These are phyloP conservation scores for Xerocomus minutiporus DNA, from an alignment of 1,284 basidiomycete genomes.

Conservation along the genomic window DNA sequence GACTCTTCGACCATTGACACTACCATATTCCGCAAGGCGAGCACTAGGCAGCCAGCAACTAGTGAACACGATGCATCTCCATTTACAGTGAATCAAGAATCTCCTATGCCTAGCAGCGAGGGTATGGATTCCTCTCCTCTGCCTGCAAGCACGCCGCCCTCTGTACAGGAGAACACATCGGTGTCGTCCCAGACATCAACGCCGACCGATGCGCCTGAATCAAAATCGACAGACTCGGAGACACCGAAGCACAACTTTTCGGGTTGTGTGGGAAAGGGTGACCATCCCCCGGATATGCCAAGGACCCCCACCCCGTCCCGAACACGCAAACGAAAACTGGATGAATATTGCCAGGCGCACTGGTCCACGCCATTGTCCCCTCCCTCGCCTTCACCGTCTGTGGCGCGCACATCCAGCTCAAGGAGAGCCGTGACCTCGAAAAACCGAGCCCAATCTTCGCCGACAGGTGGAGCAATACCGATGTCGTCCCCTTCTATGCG, in stretches of 20 bases:
- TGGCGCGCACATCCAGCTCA: constrained; percentile 6
- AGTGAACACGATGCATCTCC: neutral
- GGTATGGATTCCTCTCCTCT: constrained; percentile 14
- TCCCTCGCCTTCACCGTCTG: constrained; percentile 20
- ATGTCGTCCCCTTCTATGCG: constrained; percentile 10
- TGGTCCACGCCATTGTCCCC: constrained; percentile 6
- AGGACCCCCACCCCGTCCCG: constrained; percentile 16
- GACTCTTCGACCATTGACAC: constrained; percentile 29
- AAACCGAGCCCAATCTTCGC: constrained; percentile 12
- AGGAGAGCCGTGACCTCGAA: neutral
- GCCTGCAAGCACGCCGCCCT: constrained; percentile 15
- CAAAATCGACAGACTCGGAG: neutral
- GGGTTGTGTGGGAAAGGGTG: neutral
- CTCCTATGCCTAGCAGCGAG: constrained; percentile 2
- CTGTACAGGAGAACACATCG: constrained; percentile 7
- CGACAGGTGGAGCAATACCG: neutral
- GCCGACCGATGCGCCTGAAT: neutral
- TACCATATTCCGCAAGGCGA: constrained; percentile 22
- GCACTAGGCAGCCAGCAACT: neutral
- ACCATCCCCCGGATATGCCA: constrained; percentile 1
- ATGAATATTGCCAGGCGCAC: constrained; percentile 14
- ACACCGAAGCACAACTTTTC: constrained; percentile 2
- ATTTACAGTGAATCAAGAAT: constrained; percentile 2
- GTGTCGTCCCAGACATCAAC: constrained; percentile 12
- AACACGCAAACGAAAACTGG: constrained; percentile 23